A percentile compares a stretch with the other conserved stretches of the same genome.
Evolutionary conservation across 2,329 filamentous ascomycete species (phyloP).

Genomic region (Botrytis paeoniae): DNA sequence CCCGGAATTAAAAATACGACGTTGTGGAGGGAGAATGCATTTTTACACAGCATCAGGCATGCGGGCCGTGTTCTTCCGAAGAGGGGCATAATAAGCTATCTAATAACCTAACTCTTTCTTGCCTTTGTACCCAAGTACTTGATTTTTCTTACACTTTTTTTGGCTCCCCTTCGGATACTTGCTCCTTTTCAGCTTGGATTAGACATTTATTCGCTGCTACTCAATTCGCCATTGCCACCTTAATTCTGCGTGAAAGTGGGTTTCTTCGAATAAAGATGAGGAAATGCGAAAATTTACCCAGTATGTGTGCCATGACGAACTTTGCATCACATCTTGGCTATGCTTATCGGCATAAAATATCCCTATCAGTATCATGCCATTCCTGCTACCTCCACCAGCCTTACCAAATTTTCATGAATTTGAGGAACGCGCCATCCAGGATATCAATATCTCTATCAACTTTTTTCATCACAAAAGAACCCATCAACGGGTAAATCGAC

Average conservation of each 20-base stretch:
- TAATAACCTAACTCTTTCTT: neutral
- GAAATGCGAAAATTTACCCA: neutral
- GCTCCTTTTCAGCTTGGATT: neutral
- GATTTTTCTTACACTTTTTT: neutral
- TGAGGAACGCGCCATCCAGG: neutral
- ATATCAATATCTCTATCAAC: slow-evolving; percentile 2
- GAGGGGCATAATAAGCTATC: slow-evolving; percentile 2
- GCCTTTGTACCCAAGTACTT: neutral
- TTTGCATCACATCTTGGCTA: slow-evolving; percentile 1
- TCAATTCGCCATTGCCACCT: slow-evolving; percentile 13
- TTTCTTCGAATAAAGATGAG: neutral
- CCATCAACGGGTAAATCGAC: neutral
- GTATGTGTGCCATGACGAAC: slow-evolving; percentile 11
- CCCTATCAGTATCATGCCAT: neutral
- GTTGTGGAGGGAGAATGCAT: slow-evolving; percentile 11
- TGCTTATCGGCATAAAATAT: slow-evolving; percentile 11
- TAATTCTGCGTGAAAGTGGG: slow-evolving; percentile 16
- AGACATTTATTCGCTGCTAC: neutral
- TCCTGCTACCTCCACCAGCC: neutral
- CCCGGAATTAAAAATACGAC: slow-evolving; percentile 15
- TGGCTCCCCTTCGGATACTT: neutral
- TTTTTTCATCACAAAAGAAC: slow-evolving; percentile 9
- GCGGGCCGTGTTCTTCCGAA: slow-evolving; percentile 18
- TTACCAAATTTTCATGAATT: neutral
- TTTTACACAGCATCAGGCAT: slow-evolving; percentile 17